phyloP scores from a whole-genome alignment of 169 alveolate species.

The Plasmodium blacklocki region DNA sequence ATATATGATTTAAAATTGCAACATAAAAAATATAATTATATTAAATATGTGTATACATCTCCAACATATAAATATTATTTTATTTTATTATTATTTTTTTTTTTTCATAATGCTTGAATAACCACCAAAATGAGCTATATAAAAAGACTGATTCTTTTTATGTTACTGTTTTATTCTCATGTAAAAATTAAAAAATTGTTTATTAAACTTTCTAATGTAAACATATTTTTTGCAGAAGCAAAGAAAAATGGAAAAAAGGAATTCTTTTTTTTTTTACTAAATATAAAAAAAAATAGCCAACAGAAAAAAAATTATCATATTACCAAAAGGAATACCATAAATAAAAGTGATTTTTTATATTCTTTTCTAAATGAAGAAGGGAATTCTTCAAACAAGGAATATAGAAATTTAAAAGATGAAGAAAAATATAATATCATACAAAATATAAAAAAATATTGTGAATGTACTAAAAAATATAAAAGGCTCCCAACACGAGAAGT shows the following conservation, averaged over 20 bases:
- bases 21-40: too few relatives aligned
- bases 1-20: too few relatives aligned
- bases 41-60: neutral
- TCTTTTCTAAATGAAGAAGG: constrained; percentile 8
- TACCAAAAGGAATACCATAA: neutral
- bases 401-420: constrained; percentile 12
- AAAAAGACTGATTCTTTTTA: constrained; percentile 40
- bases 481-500: constrained; percentile 84
- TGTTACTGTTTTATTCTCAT: constrained; percentile 22
- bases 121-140: constrained; percentile 26
- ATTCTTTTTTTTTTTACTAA: constrained; percentile 14
- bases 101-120: constrained; percentile 18
- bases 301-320: neutral
- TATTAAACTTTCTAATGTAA: constrained; percentile 2
- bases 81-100: neutral
- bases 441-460: constrained; percentile 80
- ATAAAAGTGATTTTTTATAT: constrained; percentile 16
- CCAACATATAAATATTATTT: neutral
- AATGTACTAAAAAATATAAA: constrained; percentile 76
- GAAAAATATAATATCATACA: constrained; percentile 54
- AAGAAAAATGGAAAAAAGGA: constrained; percentile 13
- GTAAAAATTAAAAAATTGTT: constrained; percentile 23
- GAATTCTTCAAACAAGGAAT: too few relatives aligned
- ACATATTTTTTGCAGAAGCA: constrained; percentile 17
- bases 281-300: neutral